Evolutionary conservation across 306 rosid species (phyloP), one percentile per base, ranked within the genome.

Genomic region (Vigna reflexopilosa): DNA sequence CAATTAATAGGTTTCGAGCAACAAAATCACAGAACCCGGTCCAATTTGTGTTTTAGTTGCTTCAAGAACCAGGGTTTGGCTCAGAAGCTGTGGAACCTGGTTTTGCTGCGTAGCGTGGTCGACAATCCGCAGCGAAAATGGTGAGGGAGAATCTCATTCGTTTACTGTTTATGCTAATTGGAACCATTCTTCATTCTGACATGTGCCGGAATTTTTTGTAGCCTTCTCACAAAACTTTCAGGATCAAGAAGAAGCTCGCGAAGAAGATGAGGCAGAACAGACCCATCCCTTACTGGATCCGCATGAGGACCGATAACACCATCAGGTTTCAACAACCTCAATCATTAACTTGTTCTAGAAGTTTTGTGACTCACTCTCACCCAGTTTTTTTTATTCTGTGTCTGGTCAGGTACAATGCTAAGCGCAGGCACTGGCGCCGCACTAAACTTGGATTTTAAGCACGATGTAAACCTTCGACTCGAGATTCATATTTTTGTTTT

Each of bases 371-470:
- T 1, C 9, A 9, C 10, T 6, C 22, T 22, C 16, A 9, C 0
- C 32, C 2, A 5, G 3, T 6, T 50, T 2, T 49, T 26, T 1
- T 55, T 4, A 2, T 51, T 51, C n/a, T 71, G 1, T 55, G 44
- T 73, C 28, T 54, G 28, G 61, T 70, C 79, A 92, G 97, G 86
- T 90, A 90, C 67, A 92, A 92, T 32, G 97, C 95, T 3, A 92
- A 92, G 88, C 95, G 95, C 72, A 88, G 97, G 89, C 97, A 92
- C 87, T 92, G 97, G 97, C 97, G 97, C 75, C 95, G 97, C 77
- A 92, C 97, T 79, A 92, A 92, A 78, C 97, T 92, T 34, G 93
- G 97, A 14, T 90, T 92, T 34, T 92, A 44, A 87, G 91, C 70
- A 50, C 22, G 15, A 75, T 61, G 30, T 24, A 2, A 20, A 24